These are phyloP conservation scores for Mycena capillaripes DNA, from an alignment of 768 basidiomycete species.

Conservation along the genomic window DNA sequence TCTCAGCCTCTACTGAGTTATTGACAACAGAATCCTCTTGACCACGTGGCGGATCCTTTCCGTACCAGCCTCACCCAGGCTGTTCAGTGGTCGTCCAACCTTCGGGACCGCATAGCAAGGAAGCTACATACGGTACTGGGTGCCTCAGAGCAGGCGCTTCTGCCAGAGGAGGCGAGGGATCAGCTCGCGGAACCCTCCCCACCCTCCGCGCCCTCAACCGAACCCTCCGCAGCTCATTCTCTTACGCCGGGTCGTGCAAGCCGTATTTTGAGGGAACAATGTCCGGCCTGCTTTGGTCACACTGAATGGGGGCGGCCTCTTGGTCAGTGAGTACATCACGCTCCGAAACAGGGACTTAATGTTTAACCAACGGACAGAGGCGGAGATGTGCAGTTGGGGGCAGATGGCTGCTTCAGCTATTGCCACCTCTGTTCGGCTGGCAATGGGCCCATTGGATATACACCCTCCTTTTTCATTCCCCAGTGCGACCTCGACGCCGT, in stretches of 20 bases:
- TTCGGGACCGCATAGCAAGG: conserved; percentile 36
- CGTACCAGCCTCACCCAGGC: conserved; percentile 40
- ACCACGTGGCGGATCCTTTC: conserved; percentile 44
- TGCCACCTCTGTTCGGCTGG: conserved; percentile 46
- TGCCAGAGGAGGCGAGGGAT: too few species aligned
- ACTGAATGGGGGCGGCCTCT: conserved; percentile 40
- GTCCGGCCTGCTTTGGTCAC: conserved; percentile 51
- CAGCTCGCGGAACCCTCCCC: too few species aligned
- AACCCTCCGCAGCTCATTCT: too few species aligned
- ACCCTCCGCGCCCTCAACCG: too few species aligned
- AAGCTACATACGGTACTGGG: conserved; percentile 23
- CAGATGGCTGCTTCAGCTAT: conserved; percentile 57
- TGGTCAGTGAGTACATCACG: conserved; percentile 35
- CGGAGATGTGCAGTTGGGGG: conserved; percentile 51
- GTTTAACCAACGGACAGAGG: conserved; percentile 39
- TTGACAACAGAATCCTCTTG: not conserved
- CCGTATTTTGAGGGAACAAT: conserved; percentile 43
- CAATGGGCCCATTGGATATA: conserved; percentile 48
- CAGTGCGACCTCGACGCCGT: conserved; percentile 50
- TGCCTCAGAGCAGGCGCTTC: not conserved
- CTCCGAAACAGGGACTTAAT: too few species aligned
- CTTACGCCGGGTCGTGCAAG: conserved; percentile 25
- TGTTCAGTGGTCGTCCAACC: conserved; percentile 47
- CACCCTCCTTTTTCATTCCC: conserved; percentile 48
- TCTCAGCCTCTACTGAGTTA: too few species aligned